These are phyloP conservation scores for Xanthoconium separans DNA, from an alignment of 1,284 basidiomycete genomes.

Conservation along the genomic window DNA sequence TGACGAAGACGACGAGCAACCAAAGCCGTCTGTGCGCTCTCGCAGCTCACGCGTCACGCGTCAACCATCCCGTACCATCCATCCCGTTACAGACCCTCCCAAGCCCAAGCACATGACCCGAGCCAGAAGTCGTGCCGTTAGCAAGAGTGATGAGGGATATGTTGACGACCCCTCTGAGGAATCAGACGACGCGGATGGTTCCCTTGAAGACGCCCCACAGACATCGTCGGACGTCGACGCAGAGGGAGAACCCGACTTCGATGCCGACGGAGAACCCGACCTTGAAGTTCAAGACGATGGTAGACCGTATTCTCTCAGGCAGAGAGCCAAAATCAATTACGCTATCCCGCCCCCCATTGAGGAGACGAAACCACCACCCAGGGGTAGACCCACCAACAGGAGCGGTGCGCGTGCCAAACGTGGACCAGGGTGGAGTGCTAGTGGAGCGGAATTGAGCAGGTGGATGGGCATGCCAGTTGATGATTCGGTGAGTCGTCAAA, in stretches of 20 bases:
- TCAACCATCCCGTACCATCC: constrained; percentile 22
- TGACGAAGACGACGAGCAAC: constrained; percentile 37
- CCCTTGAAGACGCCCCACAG: constrained; percentile 51
- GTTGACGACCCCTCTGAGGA: constrained; percentile 49
- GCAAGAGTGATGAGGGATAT: constrained; percentile 53
- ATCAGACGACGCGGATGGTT: constrained; percentile 58
- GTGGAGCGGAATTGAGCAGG: constrained; percentile 67
- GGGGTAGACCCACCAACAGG: constrained; percentile 29
- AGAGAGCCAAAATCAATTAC: constrained; percentile 69
- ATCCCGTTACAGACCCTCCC: constrained; percentile 10
- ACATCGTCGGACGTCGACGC: constrained; percentile 48
- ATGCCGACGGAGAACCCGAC: constrained; percentile 37
- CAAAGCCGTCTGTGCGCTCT: constrained; percentile 21
- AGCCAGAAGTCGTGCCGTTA: constrained; percentile 30
- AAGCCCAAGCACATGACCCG: constrained; percentile 28
- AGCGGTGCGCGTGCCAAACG: constrained; percentile 39
- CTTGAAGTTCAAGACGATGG: constrained; percentile 46
- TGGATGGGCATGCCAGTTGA: constrained; percentile 72
- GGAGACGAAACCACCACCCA: constrained; percentile 54
- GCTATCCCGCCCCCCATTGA: constrained; percentile 75
- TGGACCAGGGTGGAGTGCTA: constrained; percentile 72
- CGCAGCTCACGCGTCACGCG: constrained; percentile 29
- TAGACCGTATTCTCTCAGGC: constrained; percentile 62
- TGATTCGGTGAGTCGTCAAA: constrained; percentile 56
- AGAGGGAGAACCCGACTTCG: constrained; percentile 35